Conservation (phyloP, 768 basidiomycete species). For the Auricularia sp. region DNA sequence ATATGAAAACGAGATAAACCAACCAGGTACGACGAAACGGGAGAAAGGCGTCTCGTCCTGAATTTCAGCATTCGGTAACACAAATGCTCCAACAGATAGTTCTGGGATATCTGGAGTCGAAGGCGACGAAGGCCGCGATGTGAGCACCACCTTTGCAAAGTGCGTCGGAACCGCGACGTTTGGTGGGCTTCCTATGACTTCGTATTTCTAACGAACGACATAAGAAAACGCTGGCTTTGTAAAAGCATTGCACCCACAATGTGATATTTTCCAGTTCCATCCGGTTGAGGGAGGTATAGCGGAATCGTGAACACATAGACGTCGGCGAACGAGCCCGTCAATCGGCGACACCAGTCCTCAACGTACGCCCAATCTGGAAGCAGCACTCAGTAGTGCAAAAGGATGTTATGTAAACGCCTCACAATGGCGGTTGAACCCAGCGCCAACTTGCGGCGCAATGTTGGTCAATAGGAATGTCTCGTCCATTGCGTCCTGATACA, state of each 20-base stretch:
- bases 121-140: constrained; percentile 65
- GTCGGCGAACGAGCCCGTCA: constrained; percentile 82
- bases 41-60: constrained; percentile 74
- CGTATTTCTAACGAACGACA: constrained; percentile 53
- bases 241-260: constrained; percentile 52
- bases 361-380: constrained; percentile 87
- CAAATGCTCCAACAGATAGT: constrained; percentile 85
- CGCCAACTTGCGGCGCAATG: constrained; percentile 96
- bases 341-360: constrained; percentile 87
- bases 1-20: constrained; percentile 13
- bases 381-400: not conserved
- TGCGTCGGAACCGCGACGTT: constrained; percentile 93
- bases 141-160: constrained; percentile 91
- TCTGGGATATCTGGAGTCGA: constrained; percentile 62
- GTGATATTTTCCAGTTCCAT: constrained; percentile 88
- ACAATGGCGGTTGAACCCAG: constrained; percentile 97
- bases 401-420: constrained; percentile 18
- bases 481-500: constrained; percentile 71
- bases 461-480: constrained; percentile 94
- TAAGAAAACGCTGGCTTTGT: constrained; percentile 1
- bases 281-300: constrained; percentile 82
- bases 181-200: constrained; percentile 89
- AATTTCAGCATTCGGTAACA: constrained; percentile 90
- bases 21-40: constrained; percentile 76
- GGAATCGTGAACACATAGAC: constrained; percentile 98